These are phyloP conservation scores for Neovahlkampfia damariscottae DNA, from an alignment of 78 protist genomes.

Conservation along the genomic window DNA sequence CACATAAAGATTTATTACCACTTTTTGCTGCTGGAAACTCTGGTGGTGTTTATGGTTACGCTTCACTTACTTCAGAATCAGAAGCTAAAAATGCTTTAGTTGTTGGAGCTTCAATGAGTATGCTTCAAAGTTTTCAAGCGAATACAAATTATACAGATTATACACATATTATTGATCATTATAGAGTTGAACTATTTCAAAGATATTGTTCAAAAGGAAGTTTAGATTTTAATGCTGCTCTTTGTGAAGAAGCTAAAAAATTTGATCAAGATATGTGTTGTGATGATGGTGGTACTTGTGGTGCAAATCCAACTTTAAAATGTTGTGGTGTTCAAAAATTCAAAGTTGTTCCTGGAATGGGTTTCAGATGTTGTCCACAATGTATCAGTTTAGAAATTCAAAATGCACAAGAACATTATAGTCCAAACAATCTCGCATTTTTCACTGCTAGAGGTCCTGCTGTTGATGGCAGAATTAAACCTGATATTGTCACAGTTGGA, in stretches of 20 bases:
- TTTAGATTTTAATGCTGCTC: neutral
- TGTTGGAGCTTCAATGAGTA: constrained; percentile 11
- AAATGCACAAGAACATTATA: neutral
- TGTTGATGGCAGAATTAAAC: constrained; percentile 29
- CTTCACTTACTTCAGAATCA: neutral
- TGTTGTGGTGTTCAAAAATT: neutral
- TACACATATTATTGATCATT: constrained; percentile 1
- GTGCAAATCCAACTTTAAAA: neutral
- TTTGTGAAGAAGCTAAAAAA: neutral
- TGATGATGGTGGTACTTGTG: neutral
- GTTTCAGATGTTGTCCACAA: neutral
- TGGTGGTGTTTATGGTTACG: neutral
- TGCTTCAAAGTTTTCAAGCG: neutral
- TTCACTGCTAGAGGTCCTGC: constrained; percentile 39
- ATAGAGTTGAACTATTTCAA: neutral
- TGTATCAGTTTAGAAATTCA: constrained; percentile 1
- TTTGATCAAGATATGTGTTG: constrained; percentile 5
- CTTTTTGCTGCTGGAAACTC: constrained; percentile 40
- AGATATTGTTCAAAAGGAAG: neutral
- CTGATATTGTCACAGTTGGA: constrained; percentile 35
- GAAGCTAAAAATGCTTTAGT: constrained; percentile 12
- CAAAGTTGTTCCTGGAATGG: constrained; percentile 7
- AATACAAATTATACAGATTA: neutral
- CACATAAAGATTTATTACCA: neutral
- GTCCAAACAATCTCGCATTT: neutral